phyloP scores from a whole-genome alignment of 441 rosid species.

The Erodium chrysanthum region DNA sequence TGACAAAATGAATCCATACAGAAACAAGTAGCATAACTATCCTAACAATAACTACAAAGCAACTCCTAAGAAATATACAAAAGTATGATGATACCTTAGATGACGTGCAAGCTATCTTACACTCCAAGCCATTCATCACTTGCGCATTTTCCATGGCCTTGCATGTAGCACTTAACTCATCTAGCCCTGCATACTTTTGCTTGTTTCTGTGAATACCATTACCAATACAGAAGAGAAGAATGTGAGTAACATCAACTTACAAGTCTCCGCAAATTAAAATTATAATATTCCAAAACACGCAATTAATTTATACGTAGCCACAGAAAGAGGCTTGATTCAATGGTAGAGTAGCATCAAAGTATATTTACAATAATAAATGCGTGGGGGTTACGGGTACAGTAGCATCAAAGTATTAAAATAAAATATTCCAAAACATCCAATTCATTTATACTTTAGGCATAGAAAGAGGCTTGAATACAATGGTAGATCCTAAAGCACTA shows the following conservation, averaged over 20 bases:
- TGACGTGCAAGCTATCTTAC: conserved; percentile 83
- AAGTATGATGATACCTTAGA: conserved; percentile 49
- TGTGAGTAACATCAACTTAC: no score
- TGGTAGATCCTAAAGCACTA: background rate
- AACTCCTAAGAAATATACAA: conserved; percentile 28
- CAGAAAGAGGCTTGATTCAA: no score
- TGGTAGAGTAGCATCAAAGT: no score
- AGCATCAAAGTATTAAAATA: background rate
- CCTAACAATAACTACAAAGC: background rate
- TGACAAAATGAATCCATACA: background rate
- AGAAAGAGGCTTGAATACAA: background rate
- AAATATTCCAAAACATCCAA: background rate
- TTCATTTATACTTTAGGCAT: background rate
- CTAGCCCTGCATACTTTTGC: conserved; percentile 28
- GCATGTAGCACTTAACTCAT: conserved; percentile 30
- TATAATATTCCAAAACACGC: no score
- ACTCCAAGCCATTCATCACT: conserved; percentile 71
- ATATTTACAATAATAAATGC: no score
- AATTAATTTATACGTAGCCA: no score
- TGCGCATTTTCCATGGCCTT: conserved; percentile 43
- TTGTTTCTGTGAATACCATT: conserved; percentile 48
- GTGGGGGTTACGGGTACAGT: no score
- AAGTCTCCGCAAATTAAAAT: no score
- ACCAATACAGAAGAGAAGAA: no score
- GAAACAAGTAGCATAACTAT: background rate